Conservation (phyloP, 768 basidiomycete genomes). For the Filobasidium floriforme region DNA sequence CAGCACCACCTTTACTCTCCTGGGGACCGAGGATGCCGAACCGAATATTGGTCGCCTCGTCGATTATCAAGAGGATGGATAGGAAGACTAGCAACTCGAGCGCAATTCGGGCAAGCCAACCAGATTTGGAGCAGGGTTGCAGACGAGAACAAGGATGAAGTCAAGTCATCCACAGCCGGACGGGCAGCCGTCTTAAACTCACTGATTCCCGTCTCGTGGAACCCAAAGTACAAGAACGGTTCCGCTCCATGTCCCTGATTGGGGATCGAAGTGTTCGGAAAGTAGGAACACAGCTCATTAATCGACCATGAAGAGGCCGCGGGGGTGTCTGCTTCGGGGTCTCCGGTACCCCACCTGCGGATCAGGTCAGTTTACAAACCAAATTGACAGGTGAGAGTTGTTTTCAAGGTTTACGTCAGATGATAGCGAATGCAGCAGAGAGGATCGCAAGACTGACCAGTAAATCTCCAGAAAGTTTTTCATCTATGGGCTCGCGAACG, state of each 20-base stretch:
- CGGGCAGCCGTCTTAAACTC: background rate
- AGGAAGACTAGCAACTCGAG: background rate
- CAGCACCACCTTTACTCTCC: slow-evolving; percentile 15
- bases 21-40: slow-evolving; percentile 18
- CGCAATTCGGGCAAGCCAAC: too few relatives aligned
- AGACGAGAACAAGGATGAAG: background rate
- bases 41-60: slow-evolving; percentile 9
- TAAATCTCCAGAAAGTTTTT: background rate
- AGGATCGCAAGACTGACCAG: background rate
- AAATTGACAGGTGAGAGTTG: too few relatives aligned
- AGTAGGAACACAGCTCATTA: slow-evolving; percentile 1
- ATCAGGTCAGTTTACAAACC: background rate
- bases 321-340: background rate
- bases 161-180: too few relatives aligned
- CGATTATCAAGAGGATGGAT: slow-evolving; percentile 7
- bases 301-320: background rate
- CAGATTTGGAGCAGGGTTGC: too few relatives aligned
- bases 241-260: background rate
- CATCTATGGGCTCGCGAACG: background rate
- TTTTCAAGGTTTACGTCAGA: too few relatives aligned
- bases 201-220: slow-evolving; percentile 4
- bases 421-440: too few relatives aligned
- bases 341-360: background rate
- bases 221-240: slow-evolving; percentile 7
- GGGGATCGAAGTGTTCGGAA: background rate